phyloP scores from a whole-genome alignment of 257 asterid genomes.

The Dorcoceras hygrometricum region DNA sequence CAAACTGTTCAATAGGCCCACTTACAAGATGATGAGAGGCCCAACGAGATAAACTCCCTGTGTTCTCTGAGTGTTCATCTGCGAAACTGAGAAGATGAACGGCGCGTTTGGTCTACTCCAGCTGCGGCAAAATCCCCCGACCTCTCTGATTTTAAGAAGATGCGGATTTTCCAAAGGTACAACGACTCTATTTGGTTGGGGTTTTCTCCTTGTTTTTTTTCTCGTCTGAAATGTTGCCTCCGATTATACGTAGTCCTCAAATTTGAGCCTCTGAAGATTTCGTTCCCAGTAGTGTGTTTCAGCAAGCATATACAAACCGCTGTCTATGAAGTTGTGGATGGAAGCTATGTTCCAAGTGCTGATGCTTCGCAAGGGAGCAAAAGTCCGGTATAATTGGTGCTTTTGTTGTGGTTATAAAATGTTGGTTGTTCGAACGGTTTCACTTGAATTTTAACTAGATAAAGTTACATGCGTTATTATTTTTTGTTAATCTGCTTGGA shows the following conservation, averaged over 20 bases:
- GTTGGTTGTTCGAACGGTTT: background rate
- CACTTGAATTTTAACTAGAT: background rate
- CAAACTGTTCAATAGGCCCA: background rate
- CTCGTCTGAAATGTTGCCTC: background rate
- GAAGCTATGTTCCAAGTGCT: slow-evolving; percentile 63
- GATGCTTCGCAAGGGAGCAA: slow-evolving; percentile 37
- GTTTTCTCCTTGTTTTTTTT: background rate
- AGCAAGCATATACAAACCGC: slow-evolving; percentile 69
- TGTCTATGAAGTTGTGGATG: slow-evolving; percentile 59
- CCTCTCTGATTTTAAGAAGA: slow-evolving; percentile 36
- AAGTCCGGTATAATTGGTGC: slow-evolving; percentile 32
- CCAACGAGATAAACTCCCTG: background rate
- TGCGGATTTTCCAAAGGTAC: slow-evolving; percentile 44
- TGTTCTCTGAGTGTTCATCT: background rate
- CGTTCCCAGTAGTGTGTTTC: slow-evolving; percentile 41
- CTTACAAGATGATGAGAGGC: background rate
- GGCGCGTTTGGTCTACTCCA: slow-evolving; percentile 49
- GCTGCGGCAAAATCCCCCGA: slow-evolving; percentile 49
- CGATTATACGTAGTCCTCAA: slow-evolving; percentile 37
- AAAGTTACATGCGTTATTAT: background rate
- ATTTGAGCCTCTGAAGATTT: slow-evolving; percentile 37
- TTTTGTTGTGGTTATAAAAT: background rate
- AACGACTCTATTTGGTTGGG: background rate
- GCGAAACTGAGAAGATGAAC: slow-evolving; percentile 36
- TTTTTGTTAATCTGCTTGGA: background rate